A percentile compares a stretch with the other conserved stretches of the same genome.
Evolutionary conservation across 768 basidiomycete genomes (phyloP).

Genomic region (Butyriboletus loyo): DNA sequence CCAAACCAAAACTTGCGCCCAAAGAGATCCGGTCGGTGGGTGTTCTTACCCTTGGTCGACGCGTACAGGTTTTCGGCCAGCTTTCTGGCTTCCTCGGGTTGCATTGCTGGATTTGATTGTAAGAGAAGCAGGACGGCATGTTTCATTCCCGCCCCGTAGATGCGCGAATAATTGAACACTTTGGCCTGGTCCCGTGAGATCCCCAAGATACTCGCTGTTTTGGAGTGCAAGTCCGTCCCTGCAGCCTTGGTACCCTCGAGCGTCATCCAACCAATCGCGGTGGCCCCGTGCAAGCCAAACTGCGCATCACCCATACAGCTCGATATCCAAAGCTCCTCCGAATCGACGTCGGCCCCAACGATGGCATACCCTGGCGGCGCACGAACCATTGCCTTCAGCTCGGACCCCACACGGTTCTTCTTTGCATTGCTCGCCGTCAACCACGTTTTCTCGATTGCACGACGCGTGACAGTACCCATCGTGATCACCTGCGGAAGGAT

Average conservation of each 20-base stretch:
- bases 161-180: slow-evolving; percentile 98
- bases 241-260: slow-evolving; percentile 94
- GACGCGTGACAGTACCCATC: slow-evolving; percentile 98
- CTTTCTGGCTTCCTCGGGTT: slow-evolving; percentile 72
- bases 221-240: slow-evolving; percentile 95
- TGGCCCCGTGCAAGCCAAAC: slow-evolving; percentile 94
- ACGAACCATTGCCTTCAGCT: slow-evolving; percentile 96
- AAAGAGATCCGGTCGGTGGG: slow-evolving; percentile 70
- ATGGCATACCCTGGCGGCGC: slow-evolving; percentile 92
- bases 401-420: slow-evolving; percentile 95
- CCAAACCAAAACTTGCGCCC: slow-evolving; percentile 93
- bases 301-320: slow-evolving; percentile 98
- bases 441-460: slow-evolving; percentile 98
- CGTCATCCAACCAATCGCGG: slow-evolving; percentile 99
- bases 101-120: slow-evolving; percentile 79
- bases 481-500: slow-evolving; percentile 95
- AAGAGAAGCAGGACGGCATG: slow-evolving; percentile 86
- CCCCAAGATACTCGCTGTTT: slow-evolving; percentile 89
- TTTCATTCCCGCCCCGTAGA: slow-evolving; percentile 97
- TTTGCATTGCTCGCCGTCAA: slow-evolving; percentile 98
- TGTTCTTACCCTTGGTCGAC: slow-evolving; percentile 91
- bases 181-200: slow-evolving; percentile 95
- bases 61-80: slow-evolving; percentile 84
- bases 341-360: slow-evolving; percentile 98
- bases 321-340: slow-evolving; percentile 98